Base-by-base conservation (phyloP, 495 filamentous ascomycete genomes). In the Neurospora sublineolata region DNA sequence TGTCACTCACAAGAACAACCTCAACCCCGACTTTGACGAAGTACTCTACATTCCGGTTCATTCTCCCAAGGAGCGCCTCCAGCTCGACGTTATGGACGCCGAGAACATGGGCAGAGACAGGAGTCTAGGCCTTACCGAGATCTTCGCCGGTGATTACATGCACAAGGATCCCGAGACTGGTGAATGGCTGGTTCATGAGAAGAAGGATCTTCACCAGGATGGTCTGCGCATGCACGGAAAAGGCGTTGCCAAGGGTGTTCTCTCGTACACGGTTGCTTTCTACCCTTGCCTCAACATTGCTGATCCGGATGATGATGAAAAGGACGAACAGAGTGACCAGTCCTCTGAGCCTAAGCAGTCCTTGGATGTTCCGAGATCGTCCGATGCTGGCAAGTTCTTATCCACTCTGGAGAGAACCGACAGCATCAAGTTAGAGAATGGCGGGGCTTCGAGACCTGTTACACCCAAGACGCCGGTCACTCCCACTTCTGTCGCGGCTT, bases 21-120 rank as follows among this genome's bases (percentile, higher is more conserved):
- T 99, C 23, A 92, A 97, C 76, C 95, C 95, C 3, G 90, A 96
- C 39, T 99, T 92, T 91, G 93, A 99, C 76, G 96, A 99, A 79
- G 88, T 98, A 14, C 86, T 97, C 60, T 99, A 99, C 79, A 87
- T 99, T 0, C 94, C 96, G 0, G 87, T 99, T 71, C 96, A 98
- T 79, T 92, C 89, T 12, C 70, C 85, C n/a, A 89, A 91, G 39
- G 96, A 98, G 79, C 94, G 90, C 74, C 79, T 99, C 23, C 87
- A 87, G 0, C 81, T 99, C 16, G 95, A 99, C 80, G 93, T 97
- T 72, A 98, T 99, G 95, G 95, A 99, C 75, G 87, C 93, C 69
- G 95, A 99, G 81, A 93, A 88, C 68, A 83, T 97, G 71, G 91
- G 91, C 72, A 93, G 91, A 76, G 95, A 99, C 78, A 89, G 96